These are phyloP conservation scores for Diaporthe ilicicola DNA, from an alignment of 2,329 filamentous ascomycete genomes.

Conservation along the genomic window DNA sequence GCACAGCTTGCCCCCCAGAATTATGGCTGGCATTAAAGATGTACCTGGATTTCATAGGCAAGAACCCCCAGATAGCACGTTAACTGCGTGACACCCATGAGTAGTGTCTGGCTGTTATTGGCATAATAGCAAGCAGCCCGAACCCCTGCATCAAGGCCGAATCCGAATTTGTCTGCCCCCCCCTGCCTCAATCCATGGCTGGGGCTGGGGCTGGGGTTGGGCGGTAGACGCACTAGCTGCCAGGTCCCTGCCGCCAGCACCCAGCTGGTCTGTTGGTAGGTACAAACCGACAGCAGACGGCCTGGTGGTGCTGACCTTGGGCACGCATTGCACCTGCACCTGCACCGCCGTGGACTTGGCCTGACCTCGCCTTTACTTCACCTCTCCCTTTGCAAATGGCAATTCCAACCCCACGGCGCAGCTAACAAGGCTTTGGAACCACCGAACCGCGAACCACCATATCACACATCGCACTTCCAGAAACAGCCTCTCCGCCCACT, in stretches of 20 bases:
- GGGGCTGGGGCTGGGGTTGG: not conserved
- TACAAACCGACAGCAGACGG: not conserved
- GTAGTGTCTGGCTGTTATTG: not conserved
- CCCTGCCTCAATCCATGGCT: not conserved
- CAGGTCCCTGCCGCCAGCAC: not conserved
- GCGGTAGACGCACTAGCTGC: not conserved
- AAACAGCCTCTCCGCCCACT: constrained; percentile 22
- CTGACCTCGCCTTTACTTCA: constrained; percentile 13
- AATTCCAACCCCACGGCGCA: constrained; percentile 26
- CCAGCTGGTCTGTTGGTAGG: not conserved
- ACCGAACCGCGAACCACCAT: constrained; percentile 6
- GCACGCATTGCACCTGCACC: constrained; percentile 20
- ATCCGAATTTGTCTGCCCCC: not conserved
- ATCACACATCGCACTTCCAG: constrained; percentile 21
- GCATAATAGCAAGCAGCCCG: not conserved
- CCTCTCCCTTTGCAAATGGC: constrained; percentile 28
- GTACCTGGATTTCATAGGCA: not conserved
- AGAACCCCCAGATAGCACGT: not conserved
- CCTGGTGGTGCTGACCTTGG: constrained; percentile 18
- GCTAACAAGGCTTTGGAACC: constrained; percentile 26
- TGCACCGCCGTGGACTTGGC: constrained; percentile 19
- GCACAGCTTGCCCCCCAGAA: constrained; percentile 4
- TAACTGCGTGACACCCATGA: not conserved
- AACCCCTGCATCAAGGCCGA: not conserved
- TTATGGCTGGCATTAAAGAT: too few relatives aligned